Conservation (phyloP, 1,139 yeast genomes). For the Geotrichum klebahnii region DNA sequence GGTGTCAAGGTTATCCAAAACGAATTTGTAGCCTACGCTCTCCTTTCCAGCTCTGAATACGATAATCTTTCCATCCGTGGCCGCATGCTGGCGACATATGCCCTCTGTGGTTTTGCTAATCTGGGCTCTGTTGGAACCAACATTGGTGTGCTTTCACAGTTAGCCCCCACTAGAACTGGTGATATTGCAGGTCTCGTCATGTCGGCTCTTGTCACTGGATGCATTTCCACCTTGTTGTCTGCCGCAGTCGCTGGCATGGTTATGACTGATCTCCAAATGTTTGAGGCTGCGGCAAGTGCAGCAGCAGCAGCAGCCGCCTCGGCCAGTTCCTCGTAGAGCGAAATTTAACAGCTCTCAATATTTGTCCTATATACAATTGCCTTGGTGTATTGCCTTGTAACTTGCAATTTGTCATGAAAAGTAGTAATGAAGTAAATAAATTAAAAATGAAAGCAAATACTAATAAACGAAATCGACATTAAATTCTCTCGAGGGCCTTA, state of each 20-base stretch:
- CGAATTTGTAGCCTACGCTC: slow-evolving; percentile 56
- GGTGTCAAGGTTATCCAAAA: slow-evolving; percentile 60
- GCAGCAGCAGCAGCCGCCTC: slow-evolving; percentile 6
- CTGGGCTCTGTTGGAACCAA: slow-evolving; percentile 62
- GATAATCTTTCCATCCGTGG: slow-evolving; percentile 51
- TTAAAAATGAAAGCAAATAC: no score
- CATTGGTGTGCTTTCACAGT: slow-evolving; percentile 56
- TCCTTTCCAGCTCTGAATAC: slow-evolving; percentile 47
- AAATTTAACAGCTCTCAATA: no score
- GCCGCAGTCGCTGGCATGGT: slow-evolving; percentile 69
- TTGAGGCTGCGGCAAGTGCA: no score
- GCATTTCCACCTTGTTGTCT: slow-evolving; percentile 52
- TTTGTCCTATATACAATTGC: no score
- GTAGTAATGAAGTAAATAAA: slow-evolving; percentile 4
- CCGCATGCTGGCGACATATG: slow-evolving; percentile 56
- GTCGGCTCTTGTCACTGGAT: slow-evolving; percentile 54
- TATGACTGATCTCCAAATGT: slow-evolving; percentile 46
- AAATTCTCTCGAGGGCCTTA: slow-evolving; percentile 33
- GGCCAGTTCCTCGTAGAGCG: not conserved
- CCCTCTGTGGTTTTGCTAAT: slow-evolving; percentile 62
- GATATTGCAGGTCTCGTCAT: slow-evolving; percentile 49
- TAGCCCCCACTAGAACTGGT: slow-evolving; percentile 51
- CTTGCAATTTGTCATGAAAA: slow-evolving; percentile 1
- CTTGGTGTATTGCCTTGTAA: no score
- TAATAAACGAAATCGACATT: no score